These are phyloP conservation scores for Microbotryum intermedium DNA, from an alignment of 1,284 basidiomycete genomes.

Conservation along the genomic window DNA sequence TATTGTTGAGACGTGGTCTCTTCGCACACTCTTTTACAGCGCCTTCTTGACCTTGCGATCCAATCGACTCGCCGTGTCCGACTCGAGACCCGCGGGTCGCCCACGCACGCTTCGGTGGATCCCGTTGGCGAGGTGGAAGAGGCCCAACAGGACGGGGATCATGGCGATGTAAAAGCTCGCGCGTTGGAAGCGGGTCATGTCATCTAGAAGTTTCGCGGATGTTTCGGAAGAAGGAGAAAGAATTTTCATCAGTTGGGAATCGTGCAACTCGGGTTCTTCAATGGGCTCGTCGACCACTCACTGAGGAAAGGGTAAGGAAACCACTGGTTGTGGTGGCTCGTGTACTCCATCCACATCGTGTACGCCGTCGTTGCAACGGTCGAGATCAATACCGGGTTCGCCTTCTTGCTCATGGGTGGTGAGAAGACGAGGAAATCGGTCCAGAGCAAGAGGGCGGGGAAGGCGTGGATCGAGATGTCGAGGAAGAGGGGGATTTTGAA, in stretches of 20 bases:
- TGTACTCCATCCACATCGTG: slow-evolving; percentile 20
- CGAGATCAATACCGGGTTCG: slow-evolving; percentile 13
- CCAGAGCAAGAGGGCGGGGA: slow-evolving; percentile 25
- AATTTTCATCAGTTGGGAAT: neutral
- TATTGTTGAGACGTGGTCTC: no score
- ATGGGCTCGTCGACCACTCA: neutral
- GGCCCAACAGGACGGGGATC: slow-evolving; percentile 11
- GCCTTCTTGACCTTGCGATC: no score
- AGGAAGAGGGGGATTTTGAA: slow-evolving; percentile 19
- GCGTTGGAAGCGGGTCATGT: slow-evolving; percentile 5
- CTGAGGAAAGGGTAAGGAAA: slow-evolving; percentile 8
- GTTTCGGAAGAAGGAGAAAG: no score
- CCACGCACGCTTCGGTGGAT: slow-evolving; percentile 9
- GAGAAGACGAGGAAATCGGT: slow-evolving; percentile 20
- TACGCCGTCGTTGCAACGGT: slow-evolving; percentile 4
- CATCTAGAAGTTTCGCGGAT: neutral
- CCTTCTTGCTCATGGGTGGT: slow-evolving; percentile 16
- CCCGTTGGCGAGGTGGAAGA: slow-evolving; percentile 19
- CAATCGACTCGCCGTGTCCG: no score
- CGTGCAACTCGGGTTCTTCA: no score
- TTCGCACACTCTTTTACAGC: no score
- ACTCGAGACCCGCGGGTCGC: no score
- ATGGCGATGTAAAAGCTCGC: slow-evolving; percentile 12
- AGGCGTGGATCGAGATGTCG: slow-evolving; percentile 12
- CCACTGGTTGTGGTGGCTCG: slow-evolving; percentile 7